Percentiles rank a stretch among this genome's conserved stretches.
Evolutionary conservation across 2,329 filamentous ascomycete species (phyloP).

Genomic region (Colletotrichum chrysophilum): DNA sequence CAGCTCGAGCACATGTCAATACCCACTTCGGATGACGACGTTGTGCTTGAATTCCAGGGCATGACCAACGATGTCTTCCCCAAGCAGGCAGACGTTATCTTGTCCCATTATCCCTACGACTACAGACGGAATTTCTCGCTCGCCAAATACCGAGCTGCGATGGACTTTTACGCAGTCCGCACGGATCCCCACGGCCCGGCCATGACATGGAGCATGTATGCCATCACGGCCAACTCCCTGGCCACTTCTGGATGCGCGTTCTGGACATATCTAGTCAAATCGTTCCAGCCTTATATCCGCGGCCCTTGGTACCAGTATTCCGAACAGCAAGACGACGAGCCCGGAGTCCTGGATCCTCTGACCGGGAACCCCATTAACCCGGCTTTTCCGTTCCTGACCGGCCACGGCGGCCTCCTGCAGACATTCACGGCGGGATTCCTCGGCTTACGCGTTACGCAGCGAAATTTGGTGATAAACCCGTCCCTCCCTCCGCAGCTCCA

Average conservation of each 20-base stretch:
- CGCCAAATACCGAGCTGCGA: conserved; percentile 33
- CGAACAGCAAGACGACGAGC: conserved; percentile 69
- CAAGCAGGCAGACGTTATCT: conserved; percentile 73
- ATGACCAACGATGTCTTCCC: conserved; percentile 71
- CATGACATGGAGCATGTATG: conserved; percentile 77
- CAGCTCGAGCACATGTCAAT: conserved; percentile 19
- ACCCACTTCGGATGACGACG: conserved; percentile 30
- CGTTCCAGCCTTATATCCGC: conserved; percentile 66
- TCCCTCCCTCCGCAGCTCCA: conserved; percentile 64
- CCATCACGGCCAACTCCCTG: conserved; percentile 70
- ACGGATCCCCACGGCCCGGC: conserved; percentile 64
- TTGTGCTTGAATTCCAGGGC: conserved; percentile 68
- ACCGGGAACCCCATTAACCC: conserved; percentile 60
- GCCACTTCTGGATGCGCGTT: conserved; percentile 70
- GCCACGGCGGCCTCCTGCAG: conserved; percentile 73
- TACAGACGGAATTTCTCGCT: conserved; percentile 51
- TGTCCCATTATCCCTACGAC: conserved; percentile 68
- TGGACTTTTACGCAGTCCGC: conserved; percentile 32
- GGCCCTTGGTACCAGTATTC: conserved; percentile 75
- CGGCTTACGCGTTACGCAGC: conserved; percentile 64
- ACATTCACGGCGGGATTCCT: conserved; percentile 71
- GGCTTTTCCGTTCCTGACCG: conserved; percentile 74
- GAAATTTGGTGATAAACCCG: conserved; percentile 67
- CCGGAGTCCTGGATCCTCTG: conserved; percentile 53
- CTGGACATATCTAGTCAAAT: conserved; percentile 70